Evolutionary conservation across 805 yeast species (phyloP).

Genomic region (Metschnikowia reukaufii): DNA sequence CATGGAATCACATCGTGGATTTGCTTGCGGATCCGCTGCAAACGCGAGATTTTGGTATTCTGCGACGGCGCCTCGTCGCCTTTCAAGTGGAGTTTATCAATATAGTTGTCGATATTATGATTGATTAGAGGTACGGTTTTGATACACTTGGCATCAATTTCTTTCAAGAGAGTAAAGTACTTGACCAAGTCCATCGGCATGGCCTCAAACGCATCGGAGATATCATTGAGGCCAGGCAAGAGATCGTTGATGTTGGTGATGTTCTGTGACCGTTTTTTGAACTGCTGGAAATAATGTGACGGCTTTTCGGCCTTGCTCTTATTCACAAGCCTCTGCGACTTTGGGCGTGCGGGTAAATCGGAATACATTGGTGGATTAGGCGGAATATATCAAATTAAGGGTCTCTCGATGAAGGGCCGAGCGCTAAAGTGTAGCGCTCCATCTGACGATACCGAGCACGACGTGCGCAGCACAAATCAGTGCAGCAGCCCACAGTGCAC

Average conservation of each 20-base stretch:
- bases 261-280: slow-evolving; percentile 34
- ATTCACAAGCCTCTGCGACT: slow-evolving; percentile 32
- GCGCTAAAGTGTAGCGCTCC: too few species aligned
- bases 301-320: slow-evolving; percentile 23
- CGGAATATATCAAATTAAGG: too few species aligned
- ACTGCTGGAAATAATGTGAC: slow-evolving; percentile 33
- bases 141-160: slow-evolving; percentile 92
- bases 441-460: background rate
- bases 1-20: slow-evolving; percentile 81
- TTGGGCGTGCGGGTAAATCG: slow-evolving; percentile 34
- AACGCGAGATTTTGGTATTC: slow-evolving; percentile 28
- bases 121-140: slow-evolving; percentile 68
- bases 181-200: slow-evolving; percentile 80
- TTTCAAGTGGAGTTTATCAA: slow-evolving; percentile 23
- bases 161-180: slow-evolving; percentile 84
- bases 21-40: slow-evolving; percentile 43
- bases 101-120: slow-evolving; percentile 51
- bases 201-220: slow-evolving; percentile 88
- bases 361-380: slow-evolving; percentile 12
- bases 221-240: slow-evolving; percentile 85
- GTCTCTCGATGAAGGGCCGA: too few species aligned
- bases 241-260: slow-evolving; percentile 38
- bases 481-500: background rate
- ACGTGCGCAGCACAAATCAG: slow-evolving; percentile 6
- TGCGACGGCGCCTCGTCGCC: slow-evolving; percentile 10